phyloP scores from a whole-genome alignment of 225 moss, liverwort and hornwort species.

The Thuidium tamariscinum region DNA sequence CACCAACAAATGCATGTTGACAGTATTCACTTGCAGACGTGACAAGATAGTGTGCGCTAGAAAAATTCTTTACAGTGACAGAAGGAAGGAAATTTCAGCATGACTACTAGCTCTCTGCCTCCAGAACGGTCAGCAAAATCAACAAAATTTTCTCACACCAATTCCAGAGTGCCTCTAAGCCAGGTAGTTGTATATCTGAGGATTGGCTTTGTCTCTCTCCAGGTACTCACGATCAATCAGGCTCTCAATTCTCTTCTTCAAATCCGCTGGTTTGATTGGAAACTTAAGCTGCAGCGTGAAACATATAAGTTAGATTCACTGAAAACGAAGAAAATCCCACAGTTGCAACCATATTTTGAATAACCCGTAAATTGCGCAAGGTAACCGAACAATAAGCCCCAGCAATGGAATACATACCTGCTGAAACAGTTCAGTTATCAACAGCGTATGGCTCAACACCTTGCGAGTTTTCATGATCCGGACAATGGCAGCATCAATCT shows the following conservation, averaged over 20 bases:
- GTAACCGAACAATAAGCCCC: neutral
- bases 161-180: slow-evolving; percentile 24
- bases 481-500: slow-evolving; percentile 68
- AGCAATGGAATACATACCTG: slow-evolving; percentile 13
- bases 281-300: slow-evolving; percentile 35
- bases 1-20: slow-evolving; percentile 10
- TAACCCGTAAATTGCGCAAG: neutral
- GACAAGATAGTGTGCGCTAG: slow-evolving; percentile 12
- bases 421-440: slow-evolving; percentile 59
- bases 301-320: neutral
- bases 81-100: slow-evolving; percentile 15
- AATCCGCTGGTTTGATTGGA: slow-evolving; percentile 57
- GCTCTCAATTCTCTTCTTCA: slow-evolving; percentile 67
- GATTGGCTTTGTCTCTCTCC: slow-evolving; percentile 57
- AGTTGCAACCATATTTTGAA: neutral
- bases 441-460: slow-evolving; percentile 56
- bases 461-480: slow-evolving; percentile 67
- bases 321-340: neutral
- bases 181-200: slow-evolving; percentile 64
- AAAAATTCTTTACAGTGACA: slow-evolving; percentile 39
- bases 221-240: slow-evolving; percentile 62
- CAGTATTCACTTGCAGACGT: neutral
- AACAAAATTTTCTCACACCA: slow-evolving; percentile 20
- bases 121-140: slow-evolving; percentile 16
- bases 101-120: slow-evolving; percentile 4